Evolutionary conservation across 805 yeast genomes (phyloP), one percentile per base, ranked within the genome.

Genomic region (Starmerella etchellsii): DNA sequence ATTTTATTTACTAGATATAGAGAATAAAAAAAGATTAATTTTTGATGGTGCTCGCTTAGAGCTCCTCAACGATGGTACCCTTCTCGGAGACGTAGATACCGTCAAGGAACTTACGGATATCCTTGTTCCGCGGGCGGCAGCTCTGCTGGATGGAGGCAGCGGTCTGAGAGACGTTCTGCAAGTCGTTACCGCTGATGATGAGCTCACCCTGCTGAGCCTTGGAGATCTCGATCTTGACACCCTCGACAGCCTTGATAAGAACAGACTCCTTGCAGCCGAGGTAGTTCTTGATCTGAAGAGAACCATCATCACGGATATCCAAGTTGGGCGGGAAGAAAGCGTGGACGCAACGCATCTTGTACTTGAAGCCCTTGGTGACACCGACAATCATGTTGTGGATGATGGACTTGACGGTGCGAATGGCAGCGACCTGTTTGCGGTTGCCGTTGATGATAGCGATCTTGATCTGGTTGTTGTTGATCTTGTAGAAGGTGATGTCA

Each of bases 291-390:
- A 91, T 87, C 76, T 91, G 97, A 62, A 62, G 75, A 53, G 73
- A 69, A 46, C 88, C 88, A 61, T 74, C 71, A 55, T 81, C 83
- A 65, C 81, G 66, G 57, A 85, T 68, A 76, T 87, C 88, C 58
- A 91, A 95, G 73, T 91, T 91, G 73, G 93, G 91, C 69, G 98
- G 99, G 95, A 91, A 91, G 83, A 91, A 98, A 79, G 98, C 99
- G 67, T 88, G 93, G 54, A 91, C 98, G 70, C 84, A 87, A 78
- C 97, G 85, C 96, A 91, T 81, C 82, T 91, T 91, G 91, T 91
- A 91, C 73, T 82, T 78, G 94, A 72, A 88, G 71, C 97, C 98
- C 75, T 78, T 78, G 68, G 98, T 91, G 66, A 91, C 98, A 81
- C 99, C 99, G 57, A 81, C 82, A 71, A 91, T 69, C 78, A 91